A percentile compares a stretch with the other conserved stretches of the same genome.
phyloP scores from a whole-genome alignment of 257 asterid genomes.

The Cruciata laevipes region DNA sequence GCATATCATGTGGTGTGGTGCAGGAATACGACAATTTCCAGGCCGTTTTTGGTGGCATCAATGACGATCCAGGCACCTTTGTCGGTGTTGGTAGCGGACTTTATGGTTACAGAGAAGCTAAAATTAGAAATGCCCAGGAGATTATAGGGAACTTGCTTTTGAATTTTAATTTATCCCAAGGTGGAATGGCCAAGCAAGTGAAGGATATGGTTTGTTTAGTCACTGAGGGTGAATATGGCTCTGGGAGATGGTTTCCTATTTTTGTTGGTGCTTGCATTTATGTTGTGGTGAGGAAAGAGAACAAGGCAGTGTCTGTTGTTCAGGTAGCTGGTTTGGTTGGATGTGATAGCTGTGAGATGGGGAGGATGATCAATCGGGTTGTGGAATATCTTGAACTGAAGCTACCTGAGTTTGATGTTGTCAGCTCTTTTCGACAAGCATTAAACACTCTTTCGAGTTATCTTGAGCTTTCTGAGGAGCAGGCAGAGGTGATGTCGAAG shows the following conservation, averaged over 20 bases:
- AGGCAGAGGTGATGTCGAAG: slow-evolving; percentile 39
- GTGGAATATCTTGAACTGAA: slow-evolving; percentile 46
- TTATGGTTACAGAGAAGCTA: slow-evolving; percentile 41
- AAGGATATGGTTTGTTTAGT: slow-evolving; percentile 35
- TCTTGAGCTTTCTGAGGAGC: slow-evolving; percentile 29
- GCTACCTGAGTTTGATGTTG: slow-evolving; percentile 66
- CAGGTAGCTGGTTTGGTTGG: slow-evolving; percentile 44
- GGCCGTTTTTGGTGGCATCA: slow-evolving; percentile 44
- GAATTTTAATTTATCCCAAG: slow-evolving; percentile 43
- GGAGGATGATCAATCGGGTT: slow-evolving; percentile 61
- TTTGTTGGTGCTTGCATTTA: slow-evolving; percentile 68
- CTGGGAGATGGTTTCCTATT: slow-evolving; percentile 62
- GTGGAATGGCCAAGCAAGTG: slow-evolving; percentile 28
- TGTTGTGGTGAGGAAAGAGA: slow-evolving; percentile 58
- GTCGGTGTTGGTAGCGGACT: slow-evolving; percentile 41
- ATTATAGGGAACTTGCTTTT: slow-evolving; percentile 39
- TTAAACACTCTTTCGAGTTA: slow-evolving; percentile 33
- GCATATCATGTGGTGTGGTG: slow-evolving; percentile 54
- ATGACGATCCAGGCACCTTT: slow-evolving; percentile 42
- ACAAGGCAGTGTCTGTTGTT: slow-evolving; percentile 37
- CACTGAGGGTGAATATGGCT: slow-evolving; percentile 66
- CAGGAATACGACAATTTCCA: slow-evolving; percentile 52
- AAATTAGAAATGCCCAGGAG: slow-evolving; percentile 43
- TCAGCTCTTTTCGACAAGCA: slow-evolving; percentile 37
- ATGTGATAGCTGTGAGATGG: slow-evolving; percentile 55